phyloP scores from a whole-genome alignment of 2,329 filamentous ascomycete species.

The Beauveria scarabaeidicola region DNA sequence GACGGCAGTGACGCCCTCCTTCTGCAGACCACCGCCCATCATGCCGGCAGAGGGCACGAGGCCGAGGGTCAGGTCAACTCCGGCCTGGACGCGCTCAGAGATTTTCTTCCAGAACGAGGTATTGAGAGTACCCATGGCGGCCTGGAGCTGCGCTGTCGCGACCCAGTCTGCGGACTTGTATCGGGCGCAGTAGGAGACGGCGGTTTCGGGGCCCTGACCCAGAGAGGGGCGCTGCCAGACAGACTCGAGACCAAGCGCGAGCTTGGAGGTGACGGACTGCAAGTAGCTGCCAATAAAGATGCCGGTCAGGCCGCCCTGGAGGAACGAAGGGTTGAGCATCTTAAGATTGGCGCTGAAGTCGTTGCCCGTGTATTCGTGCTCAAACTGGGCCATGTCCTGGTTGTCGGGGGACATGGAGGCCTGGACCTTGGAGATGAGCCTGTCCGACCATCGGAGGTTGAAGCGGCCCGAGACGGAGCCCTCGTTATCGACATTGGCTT shows the following conservation, averaged over 20 bases:
- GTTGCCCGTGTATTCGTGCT: slow-evolving; percentile 87
- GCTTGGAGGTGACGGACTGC: slow-evolving; percentile 79
- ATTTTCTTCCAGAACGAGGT: slow-evolving; percentile 90
- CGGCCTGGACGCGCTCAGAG: slow-evolving; percentile 92
- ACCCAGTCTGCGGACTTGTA: slow-evolving; percentile 94
- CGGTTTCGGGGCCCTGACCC: slow-evolving; percentile 81
- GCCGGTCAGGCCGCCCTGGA: slow-evolving; percentile 88
- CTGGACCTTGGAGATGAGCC: slow-evolving; percentile 77
- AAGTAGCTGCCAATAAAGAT: slow-evolving; percentile 95
- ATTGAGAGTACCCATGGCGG: slow-evolving; percentile 75
- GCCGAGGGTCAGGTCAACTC: slow-evolving; percentile 87
- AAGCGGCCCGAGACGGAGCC: slow-evolving; percentile 78
- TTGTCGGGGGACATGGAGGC: slow-evolving; percentile 73
- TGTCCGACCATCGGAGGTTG: slow-evolving; percentile 82
- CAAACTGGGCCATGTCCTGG: slow-evolving; percentile 85
- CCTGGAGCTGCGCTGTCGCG: slow-evolving; percentile 77
- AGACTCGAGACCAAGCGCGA: slow-evolving; percentile 82
- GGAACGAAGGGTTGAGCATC: slow-evolving; percentile 85
- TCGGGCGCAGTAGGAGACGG: slow-evolving; percentile 79
- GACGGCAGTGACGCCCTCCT: slow-evolving; percentile 83
- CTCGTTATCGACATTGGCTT: slow-evolving; percentile 92
- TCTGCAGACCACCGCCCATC: slow-evolving; percentile 68
- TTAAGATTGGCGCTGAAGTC: slow-evolving; percentile 94
- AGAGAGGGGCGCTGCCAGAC: slow-evolving; percentile 87
- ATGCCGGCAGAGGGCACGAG: slow-evolving; percentile 58